Percentiles rank a stretch among this genome's conserved stretches.
These are phyloP conservation scores for Debaryomycetaceae sp. DNA, from an alignment of 1,139 yeast species.

Conservation along the genomic window DNA sequence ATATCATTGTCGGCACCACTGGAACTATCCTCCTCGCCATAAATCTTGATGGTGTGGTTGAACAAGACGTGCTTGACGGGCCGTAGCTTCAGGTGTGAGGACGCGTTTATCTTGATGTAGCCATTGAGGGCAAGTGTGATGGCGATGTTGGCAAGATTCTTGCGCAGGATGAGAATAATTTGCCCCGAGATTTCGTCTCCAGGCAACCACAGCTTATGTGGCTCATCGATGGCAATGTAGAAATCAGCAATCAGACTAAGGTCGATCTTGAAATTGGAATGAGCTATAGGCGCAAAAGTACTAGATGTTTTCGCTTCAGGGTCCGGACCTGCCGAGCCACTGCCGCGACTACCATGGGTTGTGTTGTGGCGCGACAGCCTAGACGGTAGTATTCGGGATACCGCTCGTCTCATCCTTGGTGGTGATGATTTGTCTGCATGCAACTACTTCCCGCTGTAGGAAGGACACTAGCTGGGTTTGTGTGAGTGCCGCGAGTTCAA, in stretches of 20 bases:
- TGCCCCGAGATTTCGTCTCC: slow-evolving; percentile 70
- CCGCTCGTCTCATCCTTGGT: slow-evolving; percentile 46
- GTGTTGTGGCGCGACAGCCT: slow-evolving; percentile 11
- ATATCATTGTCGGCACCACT: slow-evolving; percentile 15
- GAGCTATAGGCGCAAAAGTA: too few relatives aligned
- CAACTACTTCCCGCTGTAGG: too few relatives aligned
- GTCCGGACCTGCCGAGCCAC: neutral
- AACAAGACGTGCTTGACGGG: slow-evolving; percentile 52
- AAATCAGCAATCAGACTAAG: slow-evolving; percentile 54
- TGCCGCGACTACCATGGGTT: slow-evolving; percentile 3
- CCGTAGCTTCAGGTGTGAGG: slow-evolving; percentile 48
- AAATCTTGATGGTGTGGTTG: slow-evolving; percentile 62
- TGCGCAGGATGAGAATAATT: slow-evolving; percentile 50
- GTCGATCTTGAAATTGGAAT: slow-evolving; percentile 31
- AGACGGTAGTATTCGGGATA: slow-evolving; percentile 37
- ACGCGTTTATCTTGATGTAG: slow-evolving; percentile 49
- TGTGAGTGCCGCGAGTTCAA: too few relatives aligned
- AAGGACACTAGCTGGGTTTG: too few relatives aligned
- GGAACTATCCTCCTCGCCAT: slow-evolving; percentile 41
- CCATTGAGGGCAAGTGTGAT: slow-evolving; percentile 55
- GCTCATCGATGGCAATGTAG: slow-evolving; percentile 64
- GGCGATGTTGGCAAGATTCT: slow-evolving; percentile 51
- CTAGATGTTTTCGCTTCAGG: too few relatives aligned
- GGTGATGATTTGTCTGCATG: too few relatives aligned
- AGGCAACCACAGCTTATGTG: slow-evolving; percentile 65